Evolutionary conservation across 2,329 filamentous ascomycete species (phyloP).

Genomic region (Triangularia setosa): DNA sequence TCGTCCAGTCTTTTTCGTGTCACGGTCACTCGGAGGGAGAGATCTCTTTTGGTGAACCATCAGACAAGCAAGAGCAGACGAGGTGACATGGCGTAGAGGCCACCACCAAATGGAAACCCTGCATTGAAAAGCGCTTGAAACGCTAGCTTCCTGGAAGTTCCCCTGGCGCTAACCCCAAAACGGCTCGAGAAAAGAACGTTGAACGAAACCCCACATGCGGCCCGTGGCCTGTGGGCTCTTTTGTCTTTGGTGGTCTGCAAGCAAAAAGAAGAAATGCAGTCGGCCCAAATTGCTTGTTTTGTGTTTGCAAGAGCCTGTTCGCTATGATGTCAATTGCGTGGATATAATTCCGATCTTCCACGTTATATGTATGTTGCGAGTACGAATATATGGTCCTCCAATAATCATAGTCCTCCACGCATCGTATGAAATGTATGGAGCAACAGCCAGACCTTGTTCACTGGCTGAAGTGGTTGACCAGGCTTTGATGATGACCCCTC

Average conservation of each 20-base stretch:
- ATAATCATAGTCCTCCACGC: not conserved
- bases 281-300: not conserved
- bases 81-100: slow-evolving; percentile 4
- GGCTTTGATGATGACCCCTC: not conserved
- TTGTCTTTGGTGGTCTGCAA: not conserved
- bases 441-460: not conserved
- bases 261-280: not conserved
- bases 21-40: not conserved
- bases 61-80: not conserved
- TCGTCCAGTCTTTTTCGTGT: not conserved
- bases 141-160: slow-evolving; percentile 1
- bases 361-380: not conserved
- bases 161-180: slow-evolving; percentile 12
- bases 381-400: not conserved
- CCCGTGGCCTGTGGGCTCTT: not conserved
- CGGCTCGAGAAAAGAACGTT: not conserved
- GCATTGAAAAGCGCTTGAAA: slow-evolving; percentile 18
- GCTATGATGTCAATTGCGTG: slow-evolving; percentile 2
- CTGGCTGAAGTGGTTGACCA: not conserved
- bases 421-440: too few relatives aligned
- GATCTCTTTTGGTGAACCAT: not conserved
- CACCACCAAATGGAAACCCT: slow-evolving; percentile 15
- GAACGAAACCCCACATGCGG: not conserved
- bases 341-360: not conserved
- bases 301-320: not conserved